These are phyloP conservation scores for Cylindrodendrum hubeiense DNA, from an alignment of 2,329 filamentous ascomycete species.

Conservation along the genomic window DNA sequence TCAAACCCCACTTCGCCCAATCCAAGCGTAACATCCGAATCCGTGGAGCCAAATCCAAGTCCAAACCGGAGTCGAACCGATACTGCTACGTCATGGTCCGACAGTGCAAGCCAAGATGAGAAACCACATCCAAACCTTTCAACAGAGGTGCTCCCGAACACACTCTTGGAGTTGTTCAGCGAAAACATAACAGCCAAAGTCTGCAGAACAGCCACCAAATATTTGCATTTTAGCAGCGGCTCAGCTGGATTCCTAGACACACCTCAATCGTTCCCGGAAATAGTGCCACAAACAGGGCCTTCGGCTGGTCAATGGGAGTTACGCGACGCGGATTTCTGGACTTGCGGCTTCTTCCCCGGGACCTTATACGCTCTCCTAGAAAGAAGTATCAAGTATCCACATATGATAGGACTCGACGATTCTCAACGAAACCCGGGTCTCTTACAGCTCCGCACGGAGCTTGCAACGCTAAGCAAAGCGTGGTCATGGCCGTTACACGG, in stretches of 20 bases:
- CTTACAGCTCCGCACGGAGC: neutral
- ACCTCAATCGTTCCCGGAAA: slow-evolving; percentile 46
- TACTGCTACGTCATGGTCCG: slow-evolving; percentile 11
- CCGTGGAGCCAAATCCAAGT: neutral
- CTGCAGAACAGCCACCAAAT: slow-evolving; percentile 6
- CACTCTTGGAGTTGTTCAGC: neutral
- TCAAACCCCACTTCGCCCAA: neutral
- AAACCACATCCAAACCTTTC: neutral
- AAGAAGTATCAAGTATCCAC: slow-evolving; percentile 47
- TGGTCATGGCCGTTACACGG: slow-evolving; percentile 37
- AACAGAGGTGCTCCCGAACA: neutral
- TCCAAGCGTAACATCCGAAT: neutral
- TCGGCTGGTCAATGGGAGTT: slow-evolving; percentile 43
- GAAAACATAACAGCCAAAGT: slow-evolving; percentile 21
- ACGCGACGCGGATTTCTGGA: slow-evolving; percentile 54
- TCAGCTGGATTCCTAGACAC: neutral
- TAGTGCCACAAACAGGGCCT: slow-evolving; percentile 45
- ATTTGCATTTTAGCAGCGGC: neutral
- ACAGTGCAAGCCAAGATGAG: neutral
- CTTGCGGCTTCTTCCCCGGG: slow-evolving; percentile 57
- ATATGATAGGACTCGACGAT: neutral
- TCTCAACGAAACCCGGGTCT: neutral
- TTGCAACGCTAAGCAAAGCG: slow-evolving; percentile 22
- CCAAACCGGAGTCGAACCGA: slow-evolving; percentile 4
- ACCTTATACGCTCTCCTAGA: slow-evolving; percentile 52